Conservation (phyloP, 441 rosid genomes). For the Croton setiger region DNA sequence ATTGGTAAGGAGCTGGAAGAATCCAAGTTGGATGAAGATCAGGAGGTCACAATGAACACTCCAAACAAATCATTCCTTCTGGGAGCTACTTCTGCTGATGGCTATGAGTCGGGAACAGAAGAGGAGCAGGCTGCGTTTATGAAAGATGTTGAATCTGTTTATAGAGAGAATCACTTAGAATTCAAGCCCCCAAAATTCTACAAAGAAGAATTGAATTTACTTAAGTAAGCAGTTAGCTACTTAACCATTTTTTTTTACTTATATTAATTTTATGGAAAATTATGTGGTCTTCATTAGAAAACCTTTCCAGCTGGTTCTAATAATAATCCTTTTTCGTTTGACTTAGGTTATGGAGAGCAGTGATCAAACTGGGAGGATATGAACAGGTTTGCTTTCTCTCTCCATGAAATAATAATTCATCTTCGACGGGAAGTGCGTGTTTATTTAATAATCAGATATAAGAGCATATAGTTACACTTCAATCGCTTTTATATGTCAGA, state of each 20-base stretch:
- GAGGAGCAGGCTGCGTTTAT: slow-evolving; percentile 55
- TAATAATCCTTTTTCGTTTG: slow-evolving; percentile 7
- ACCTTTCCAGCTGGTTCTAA: background rate
- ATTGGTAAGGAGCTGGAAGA: slow-evolving; percentile 22
- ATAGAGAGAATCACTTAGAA: slow-evolving; percentile 48
- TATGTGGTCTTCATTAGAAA: background rate
- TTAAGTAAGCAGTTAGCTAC: slow-evolving; percentile 35
- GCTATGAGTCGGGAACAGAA: slow-evolving; percentile 58
- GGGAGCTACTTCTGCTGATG: slow-evolving; percentile 40
- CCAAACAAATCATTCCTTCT: slow-evolving; percentile 31
- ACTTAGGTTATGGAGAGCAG: slow-evolving; percentile 60
- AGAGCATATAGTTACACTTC: background rate
- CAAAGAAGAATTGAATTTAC: slow-evolving; percentile 62
- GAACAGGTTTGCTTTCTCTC: slow-evolving; percentile 45
- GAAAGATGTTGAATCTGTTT: slow-evolving; percentile 52
- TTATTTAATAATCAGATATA: background rate
- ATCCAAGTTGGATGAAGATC: slow-evolving; percentile 21
- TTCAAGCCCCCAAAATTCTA: slow-evolving; percentile 71
- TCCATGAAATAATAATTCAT: background rate
- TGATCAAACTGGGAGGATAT: slow-evolving; percentile 67
- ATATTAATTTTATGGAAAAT: background rate
- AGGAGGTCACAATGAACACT: slow-evolving; percentile 21
- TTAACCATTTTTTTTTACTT: background rate
- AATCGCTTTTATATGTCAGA: background rate
- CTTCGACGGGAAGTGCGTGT: background rate